A percentile compares a stretch with the other conserved stretches of the same genome.
phyloP scores from a whole-genome alignment of 1,139 yeast species.

The Debaryomyces udenii region DNA sequence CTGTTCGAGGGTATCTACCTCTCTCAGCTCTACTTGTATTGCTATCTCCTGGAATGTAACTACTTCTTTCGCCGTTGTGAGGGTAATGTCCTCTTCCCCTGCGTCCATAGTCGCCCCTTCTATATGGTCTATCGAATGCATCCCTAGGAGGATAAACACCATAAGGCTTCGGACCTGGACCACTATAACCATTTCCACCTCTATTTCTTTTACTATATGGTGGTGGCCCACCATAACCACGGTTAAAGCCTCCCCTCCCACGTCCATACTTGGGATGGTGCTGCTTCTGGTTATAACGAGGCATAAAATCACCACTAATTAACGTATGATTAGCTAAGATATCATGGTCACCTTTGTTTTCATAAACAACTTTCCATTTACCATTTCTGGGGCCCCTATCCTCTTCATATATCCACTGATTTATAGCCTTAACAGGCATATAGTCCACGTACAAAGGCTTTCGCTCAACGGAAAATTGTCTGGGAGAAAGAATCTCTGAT shows the following conservation, averaged over 20 bases:
- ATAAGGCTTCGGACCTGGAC: constrained; percentile 11
- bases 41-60: constrained; percentile 19
- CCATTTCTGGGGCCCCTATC: constrained; percentile 48
- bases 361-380: constrained; percentile 45
- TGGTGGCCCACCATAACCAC: constrained; percentile 9
- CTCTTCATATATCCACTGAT: constrained; percentile 52
- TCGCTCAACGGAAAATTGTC: constrained; percentile 25
- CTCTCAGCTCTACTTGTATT: constrained; percentile 9
- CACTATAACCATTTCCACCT: constrained; percentile 16
- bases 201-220: constrained; percentile 13
- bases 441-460: constrained; percentile 42
- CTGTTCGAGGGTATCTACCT: constrained; percentile 19
- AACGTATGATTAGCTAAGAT: constrained; percentile 44
- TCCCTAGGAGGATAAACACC: constrained; percentile 10
- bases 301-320: constrained; percentile 37
- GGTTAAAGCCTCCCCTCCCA: constrained; percentile 12
- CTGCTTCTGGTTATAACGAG: constrained; percentile 18
- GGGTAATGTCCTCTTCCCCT: constrained; percentile 10
- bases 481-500: constrained; percentile 23
- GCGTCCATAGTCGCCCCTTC: constrained; percentile 13
- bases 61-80: constrained; percentile 20
- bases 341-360: constrained; percentile 30
- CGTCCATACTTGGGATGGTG: constrained; percentile 17
- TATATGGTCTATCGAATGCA: constrained; percentile 10
- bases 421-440: constrained; percentile 49